Evolutionary conservation across 2,329 filamentous ascomycete genomes (phyloP), one percentile per base, ranked within the genome.

Genomic region (Beauveria sp.): DNA sequence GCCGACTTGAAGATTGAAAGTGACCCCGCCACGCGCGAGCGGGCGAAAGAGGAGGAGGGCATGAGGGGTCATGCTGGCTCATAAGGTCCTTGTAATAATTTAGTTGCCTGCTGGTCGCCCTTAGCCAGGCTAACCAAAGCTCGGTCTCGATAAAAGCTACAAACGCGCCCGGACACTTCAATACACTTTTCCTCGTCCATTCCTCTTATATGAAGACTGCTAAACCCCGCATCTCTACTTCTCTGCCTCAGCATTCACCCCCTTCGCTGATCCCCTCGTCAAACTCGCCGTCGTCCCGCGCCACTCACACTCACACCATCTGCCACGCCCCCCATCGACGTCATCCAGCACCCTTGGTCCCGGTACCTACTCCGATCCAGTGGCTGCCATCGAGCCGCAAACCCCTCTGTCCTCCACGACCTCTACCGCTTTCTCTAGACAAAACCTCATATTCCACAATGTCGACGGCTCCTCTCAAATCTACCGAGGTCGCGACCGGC

Each of bases 401-500:
- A 18, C 34, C n/a, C 37, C 8, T 26, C 43, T 24, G 6, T 30
- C 26, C 30, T 24, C 2, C 12, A 12, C 24, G 12, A 26, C 50
- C 30, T 47, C 40, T 20, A 56, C 57, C 28, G 47, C 48, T 9
- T 22, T 40, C 48, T 2, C n/a, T 44, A 6, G 26, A 51, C 7
- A n/a, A 20, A 26, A 20, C 8, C 28, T 5, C 40, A 18, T 8
- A 47, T n/a, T 47, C 14, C 50, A 48, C 41, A 28, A 60, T 54
- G 41, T 43, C 48, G 40, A 46, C 57, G n/a, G 55, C 44, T 16
- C 34, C 59, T 61, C 50, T 59, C 48, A 51, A 62, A 22, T 48
- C 55, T 3, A 54, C 50, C 55, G 50, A 61, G 24, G 63, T 60
- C 50, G 41, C 57, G 6, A 46, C 20, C 26, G 57, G 56, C 14